These are phyloP conservation scores for Infundibulicybe gibba DNA, from an alignment of 768 basidiomycete genomes.

Conservation along the genomic window DNA sequence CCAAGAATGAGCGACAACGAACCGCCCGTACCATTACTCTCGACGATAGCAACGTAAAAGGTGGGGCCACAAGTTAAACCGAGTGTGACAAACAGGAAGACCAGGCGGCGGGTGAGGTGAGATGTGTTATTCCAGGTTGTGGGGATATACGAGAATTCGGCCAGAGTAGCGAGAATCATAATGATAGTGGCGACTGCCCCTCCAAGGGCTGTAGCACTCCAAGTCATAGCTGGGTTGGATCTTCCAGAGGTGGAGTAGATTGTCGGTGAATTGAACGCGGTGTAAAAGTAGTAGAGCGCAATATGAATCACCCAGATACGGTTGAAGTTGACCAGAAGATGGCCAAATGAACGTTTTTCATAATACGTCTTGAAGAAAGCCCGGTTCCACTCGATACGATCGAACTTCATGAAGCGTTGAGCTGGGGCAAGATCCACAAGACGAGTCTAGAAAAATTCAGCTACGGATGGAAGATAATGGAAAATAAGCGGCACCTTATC, in stretches of 20 bases:
- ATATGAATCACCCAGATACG: constrained; percentile 99
- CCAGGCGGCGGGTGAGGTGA: constrained; percentile 85
- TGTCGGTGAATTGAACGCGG: constrained; percentile 86
- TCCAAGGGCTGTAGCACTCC: constrained; percentile 92
- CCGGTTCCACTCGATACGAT: constrained; percentile 93
- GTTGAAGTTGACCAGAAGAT: constrained; percentile 98
- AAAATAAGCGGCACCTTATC: constrained; percentile 65
- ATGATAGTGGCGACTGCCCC: constrained; percentile 95
- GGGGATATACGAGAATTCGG: constrained; percentile 97
- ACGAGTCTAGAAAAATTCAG: constrained; percentile 55
- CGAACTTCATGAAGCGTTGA: constrained; percentile 95
- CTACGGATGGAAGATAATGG: neutral
- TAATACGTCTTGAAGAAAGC: constrained; percentile 99
- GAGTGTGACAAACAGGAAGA: constrained; percentile 89
- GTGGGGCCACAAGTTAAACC: constrained; percentile 91
- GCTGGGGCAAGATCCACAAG: constrained; percentile 89
- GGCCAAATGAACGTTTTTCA: constrained; percentile 95
- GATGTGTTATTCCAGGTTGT: constrained; percentile 99
- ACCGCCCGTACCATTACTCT: constrained; percentile 59
- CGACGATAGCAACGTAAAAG: constrained; percentile 89
- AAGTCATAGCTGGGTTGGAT: constrained; percentile 75
- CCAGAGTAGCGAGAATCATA: constrained; percentile 92
- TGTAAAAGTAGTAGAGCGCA: constrained; percentile 94
- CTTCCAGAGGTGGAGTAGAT: constrained; percentile 65
- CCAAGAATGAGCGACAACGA: constrained; percentile 87